Evolutionary conservation across 495 filamentous ascomycete genomes (phyloP), one percentile per base, ranked within the genome.

Genomic region (Coniosporium apollinis): DNA sequence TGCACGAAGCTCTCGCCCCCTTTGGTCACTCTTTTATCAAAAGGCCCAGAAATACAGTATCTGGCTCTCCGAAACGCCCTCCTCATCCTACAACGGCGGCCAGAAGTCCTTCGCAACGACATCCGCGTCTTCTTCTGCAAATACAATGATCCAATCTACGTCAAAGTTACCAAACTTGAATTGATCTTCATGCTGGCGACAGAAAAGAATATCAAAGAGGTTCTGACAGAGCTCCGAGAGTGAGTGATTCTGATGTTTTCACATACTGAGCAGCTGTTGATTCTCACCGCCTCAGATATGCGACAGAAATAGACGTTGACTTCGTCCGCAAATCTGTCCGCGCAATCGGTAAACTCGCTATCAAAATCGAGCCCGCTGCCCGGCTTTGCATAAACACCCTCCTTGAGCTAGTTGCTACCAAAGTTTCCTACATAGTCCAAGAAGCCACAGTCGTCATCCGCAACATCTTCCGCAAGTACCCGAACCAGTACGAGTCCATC

Each of bases 111-210:
- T 5, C 71, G 89, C 25, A 96, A 94, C 56, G 89, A 99, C 57
- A 93, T 99, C 38, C 70, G 89, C 8, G 87, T 96, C 30, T 99
- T 99, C 60, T 97, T 97, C 59, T 99, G 89, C 70, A 99, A 99
- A 67, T 99, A 99, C 62, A 99, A 99, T 46, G 89, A 99, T 49
- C 89, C 91, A 0, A 96, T 96, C 37, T 99, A 99, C 49, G 89
- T 99, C 61, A 99, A 99, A 57, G 89, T 99, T 44, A 96, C 91
- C 9, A 99, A 99, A 57, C 69, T 99, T 33, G 89, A 99, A 55
- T 66, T 99, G 39, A 96, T 99, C 49, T 96, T 96, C 61, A 99
- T 96, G 89, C 68, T 99, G 34, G 91, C 89, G 9, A 92, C 75
- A 16, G 85, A 94, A 54, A 80, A 81, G 43, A 99, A 99, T 55